These are phyloP conservation scores for Skeletonema grethae DNA, from an alignment of 108 stramenopile genomes.

Conservation along the genomic window DNA sequence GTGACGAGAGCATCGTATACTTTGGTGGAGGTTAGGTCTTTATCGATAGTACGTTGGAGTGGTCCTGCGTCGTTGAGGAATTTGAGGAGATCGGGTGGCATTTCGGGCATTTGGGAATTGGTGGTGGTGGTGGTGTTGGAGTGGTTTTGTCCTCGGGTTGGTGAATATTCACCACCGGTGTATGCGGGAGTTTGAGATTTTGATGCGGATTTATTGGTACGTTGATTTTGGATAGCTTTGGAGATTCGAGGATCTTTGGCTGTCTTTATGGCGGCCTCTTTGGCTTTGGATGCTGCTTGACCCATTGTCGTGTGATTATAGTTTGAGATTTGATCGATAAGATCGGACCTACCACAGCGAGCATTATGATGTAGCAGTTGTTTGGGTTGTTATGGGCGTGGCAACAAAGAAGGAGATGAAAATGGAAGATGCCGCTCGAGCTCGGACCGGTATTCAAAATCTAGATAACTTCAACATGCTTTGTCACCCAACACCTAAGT, in stretches of 20 bases:
- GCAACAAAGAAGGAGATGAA: no score
- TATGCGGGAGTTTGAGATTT: background rate
- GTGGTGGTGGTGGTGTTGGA: background rate
- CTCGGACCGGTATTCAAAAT: no score
- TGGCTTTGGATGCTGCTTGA: slow-evolving; percentile 1
- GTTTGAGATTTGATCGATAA: no score
- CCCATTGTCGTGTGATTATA: background rate
- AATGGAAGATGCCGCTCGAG: no score
- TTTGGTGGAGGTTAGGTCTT: slow-evolving; percentile 49
- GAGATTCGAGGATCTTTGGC: background rate
- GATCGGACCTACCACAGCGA: no score
- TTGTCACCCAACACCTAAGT: no score
- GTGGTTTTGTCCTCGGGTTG: background rate
- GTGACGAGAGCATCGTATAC: slow-evolving; percentile 38
- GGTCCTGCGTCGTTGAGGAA: slow-evolving; percentile 58
- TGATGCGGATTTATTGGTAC: background rate
- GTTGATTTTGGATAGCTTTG: background rate
- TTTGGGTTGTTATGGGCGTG: no score
- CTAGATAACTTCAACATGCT: no score
- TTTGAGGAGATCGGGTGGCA: slow-evolving; percentile 43
- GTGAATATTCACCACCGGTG: background rate
- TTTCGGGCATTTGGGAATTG: slow-evolving; percentile 2
- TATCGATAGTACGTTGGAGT: slow-evolving; percentile 40
- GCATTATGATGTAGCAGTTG: no score
- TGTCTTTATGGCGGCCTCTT: background rate